Percentiles rank a stretch among this genome's conserved stretches.
Conservation (phyloP, 1,139 yeast species). For the Diutina scorzettiae region DNA sequence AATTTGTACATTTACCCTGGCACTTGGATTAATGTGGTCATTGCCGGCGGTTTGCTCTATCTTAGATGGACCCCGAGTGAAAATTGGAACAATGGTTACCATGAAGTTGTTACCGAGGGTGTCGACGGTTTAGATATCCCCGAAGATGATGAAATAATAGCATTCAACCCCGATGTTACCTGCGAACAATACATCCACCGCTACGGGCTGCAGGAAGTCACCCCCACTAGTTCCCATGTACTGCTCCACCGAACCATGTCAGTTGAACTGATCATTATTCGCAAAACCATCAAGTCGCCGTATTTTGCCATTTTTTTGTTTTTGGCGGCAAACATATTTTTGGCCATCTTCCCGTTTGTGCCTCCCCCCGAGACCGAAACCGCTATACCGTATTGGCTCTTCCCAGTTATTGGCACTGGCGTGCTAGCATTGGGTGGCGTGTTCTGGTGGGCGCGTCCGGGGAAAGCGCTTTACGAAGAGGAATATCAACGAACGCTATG, state of each 20-base stretch:
- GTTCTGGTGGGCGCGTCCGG: constrained; percentile 11
- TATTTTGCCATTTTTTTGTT: constrained; percentile 24
- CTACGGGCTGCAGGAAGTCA: constrained; percentile 6
- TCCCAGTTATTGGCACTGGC: constrained; percentile 42
- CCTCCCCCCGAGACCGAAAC: constrained; percentile 29
- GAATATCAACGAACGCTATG: neutral
- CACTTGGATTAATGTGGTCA: constrained; percentile 35
- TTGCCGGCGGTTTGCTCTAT: constrained; percentile 31
- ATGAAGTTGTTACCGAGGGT: constrained; percentile 8
- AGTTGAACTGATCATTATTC: constrained; percentile 9
- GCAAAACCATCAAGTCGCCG: constrained; percentile 17
- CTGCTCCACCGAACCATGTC: constrained; percentile 8
- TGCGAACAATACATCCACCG: constrained; percentile 7
- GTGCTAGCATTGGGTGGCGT: constrained; percentile 35
- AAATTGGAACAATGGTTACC: constrained; percentile 23
- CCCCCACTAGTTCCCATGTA: neutral
- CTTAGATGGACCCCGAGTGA: constrained; percentile 19
- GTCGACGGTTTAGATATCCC: neutral
- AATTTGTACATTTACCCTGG: constrained; percentile 41
- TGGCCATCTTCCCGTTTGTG: constrained; percentile 46
- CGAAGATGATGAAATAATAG: constrained; percentile 3
- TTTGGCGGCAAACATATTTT: constrained; percentile 35
- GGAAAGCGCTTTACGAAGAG: neutral
- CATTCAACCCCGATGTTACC: constrained; percentile 7
- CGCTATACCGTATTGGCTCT: constrained; percentile 42